Conservation (phyloP, 139 green algal species). For the Chloropicon primus region DNA sequence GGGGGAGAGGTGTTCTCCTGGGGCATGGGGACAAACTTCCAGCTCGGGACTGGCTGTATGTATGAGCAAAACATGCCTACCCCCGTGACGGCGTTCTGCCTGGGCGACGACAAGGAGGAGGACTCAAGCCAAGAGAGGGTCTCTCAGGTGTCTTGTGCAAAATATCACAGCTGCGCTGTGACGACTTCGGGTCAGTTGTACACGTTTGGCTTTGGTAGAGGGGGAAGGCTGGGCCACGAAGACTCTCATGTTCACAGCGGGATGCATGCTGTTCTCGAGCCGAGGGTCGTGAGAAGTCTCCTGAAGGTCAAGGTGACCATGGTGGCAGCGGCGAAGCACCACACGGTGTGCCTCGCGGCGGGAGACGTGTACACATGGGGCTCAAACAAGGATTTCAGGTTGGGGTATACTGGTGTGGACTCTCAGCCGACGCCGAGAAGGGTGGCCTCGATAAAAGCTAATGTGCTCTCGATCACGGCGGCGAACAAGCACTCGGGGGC, state of each 20-base stretch:
- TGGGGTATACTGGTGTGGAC: slow-evolving; percentile 50
- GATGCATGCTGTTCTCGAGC: slow-evolving; percentile 42
- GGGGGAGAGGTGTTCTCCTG: slow-evolving; percentile 53
- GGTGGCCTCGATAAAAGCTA: slow-evolving; percentile 22
- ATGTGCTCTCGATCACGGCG: slow-evolving; percentile 53
- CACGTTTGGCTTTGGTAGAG: slow-evolving; percentile 76
- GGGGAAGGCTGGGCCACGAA: slow-evolving; percentile 70
- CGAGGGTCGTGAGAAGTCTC: slow-evolving; percentile 20
- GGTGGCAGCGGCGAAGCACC: slow-evolving; percentile 68
- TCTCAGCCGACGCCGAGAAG: slow-evolving; percentile 53
- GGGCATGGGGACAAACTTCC: slow-evolving; percentile 84
- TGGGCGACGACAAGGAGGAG: not conserved
- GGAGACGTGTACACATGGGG: slow-evolving; percentile 80
- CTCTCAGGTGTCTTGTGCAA: slow-evolving; percentile 42
- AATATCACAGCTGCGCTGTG: slow-evolving; percentile 78
- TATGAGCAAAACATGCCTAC: not conserved
- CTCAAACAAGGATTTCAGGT: slow-evolving; percentile 46
- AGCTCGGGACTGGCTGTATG: slow-evolving; percentile 71
- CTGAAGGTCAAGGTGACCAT: slow-evolving; percentile 31
- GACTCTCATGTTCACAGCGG: slow-evolving; percentile 69
- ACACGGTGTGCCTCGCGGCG: slow-evolving; percentile 63
- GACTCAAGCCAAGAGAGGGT: slow-evolving; percentile 10
- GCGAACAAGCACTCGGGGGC: slow-evolving; percentile 71
- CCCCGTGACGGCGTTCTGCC: not conserved
- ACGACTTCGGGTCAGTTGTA: slow-evolving; percentile 46